These are phyloP conservation scores for Gaultheria prostrata DNA, from an alignment of 148 eudicot species.

Conservation along the genomic window DNA sequence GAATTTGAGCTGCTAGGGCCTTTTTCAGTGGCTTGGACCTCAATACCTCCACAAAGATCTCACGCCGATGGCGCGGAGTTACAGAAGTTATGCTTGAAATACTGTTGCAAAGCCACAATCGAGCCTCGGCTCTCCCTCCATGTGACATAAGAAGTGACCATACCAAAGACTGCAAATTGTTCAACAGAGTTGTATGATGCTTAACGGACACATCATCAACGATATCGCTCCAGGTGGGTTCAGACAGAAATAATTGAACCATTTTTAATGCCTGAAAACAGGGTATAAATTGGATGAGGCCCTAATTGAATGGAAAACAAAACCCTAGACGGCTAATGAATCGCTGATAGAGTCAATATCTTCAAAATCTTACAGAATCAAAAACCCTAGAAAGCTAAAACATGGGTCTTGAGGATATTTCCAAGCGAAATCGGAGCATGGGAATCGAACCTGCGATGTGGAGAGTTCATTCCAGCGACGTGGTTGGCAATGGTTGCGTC, in stretches of 20 bases:
- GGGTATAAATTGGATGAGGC: not conserved
- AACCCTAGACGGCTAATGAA: not conserved
- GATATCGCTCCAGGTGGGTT: slow-evolving; percentile 20
- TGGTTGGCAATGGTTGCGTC: not conserved
- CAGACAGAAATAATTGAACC: slow-evolving; percentile 64
- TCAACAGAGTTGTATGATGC: slow-evolving; percentile 42
- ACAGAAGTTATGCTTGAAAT: slow-evolving; percentile 57
- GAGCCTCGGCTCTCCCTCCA: slow-evolving; percentile 83
- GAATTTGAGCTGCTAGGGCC: slow-evolving; percentile 56
- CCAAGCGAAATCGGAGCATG: not conserved
- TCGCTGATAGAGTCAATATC: not conserved
- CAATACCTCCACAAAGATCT: slow-evolving; percentile 59
- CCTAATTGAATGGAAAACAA: not conserved
- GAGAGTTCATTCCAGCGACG: no score
- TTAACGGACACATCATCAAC: slow-evolving; percentile 31
- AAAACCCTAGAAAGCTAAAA: slow-evolving; percentile 4
- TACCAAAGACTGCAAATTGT: slow-evolving; percentile 48
- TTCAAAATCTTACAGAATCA: not conserved
- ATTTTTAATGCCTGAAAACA: slow-evolving; percentile 29
- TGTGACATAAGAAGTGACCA: slow-evolving; percentile 53
- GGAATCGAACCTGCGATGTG: not conserved
- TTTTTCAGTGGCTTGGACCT: slow-evolving; percentile 50
- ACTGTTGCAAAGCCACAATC: slow-evolving; percentile 85
- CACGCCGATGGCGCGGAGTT: slow-evolving; percentile 37
- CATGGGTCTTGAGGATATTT: not conserved